Evolutionary conservation across 805 yeast genomes (phyloP), one percentile per base, ranked within the genome.

Genomic region (Wickerhamomyces xylosicus): DNA sequence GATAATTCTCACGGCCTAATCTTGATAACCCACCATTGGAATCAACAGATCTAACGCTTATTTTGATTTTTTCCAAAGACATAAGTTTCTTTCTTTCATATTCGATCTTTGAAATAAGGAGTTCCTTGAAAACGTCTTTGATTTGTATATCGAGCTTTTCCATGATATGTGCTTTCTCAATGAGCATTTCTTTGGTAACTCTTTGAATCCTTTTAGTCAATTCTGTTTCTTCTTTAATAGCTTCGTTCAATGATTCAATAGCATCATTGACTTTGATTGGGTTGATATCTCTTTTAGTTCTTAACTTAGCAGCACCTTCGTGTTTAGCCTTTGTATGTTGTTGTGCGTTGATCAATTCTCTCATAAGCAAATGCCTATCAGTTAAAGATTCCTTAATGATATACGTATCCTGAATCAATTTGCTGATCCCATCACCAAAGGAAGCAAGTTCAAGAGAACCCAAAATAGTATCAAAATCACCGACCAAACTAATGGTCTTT

Each of bases 181-280:
- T 67, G 28, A 84, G 57, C 85, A 92, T 82, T 54, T 87, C 95
- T 28, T 80, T 80, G 2, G 95, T 83, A 15, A 90, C 80, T 46
- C 95, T 69, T 44, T 82, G 77, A 31, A 89, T 80, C 48, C 84
- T 92, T 41, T 72, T 63, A n/a, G 80, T 76, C 40, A 89, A 67
- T 28, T 77, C 79, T 45, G 82, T 82, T 57, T 90, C 96, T 15
- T 73, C 67, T 41, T 73, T 74, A 11, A 84, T 75, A 1, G 95
- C 92, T 25, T 72, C 75, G 56, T 89, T 95, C 40, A 89, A 66
- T 8, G 84, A 67, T 39, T 80, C 67, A 21, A 90, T 74, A 0
- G 96, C 94, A 48, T 89, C 97, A 49, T 92, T 96, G 4, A 86
- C 95, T 55, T 81, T 85, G 20, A 84, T 58, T 0, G 97, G 95